phyloP scores from a whole-genome alignment of 2,329 filamentous ascomycete species.

The Exophiala sp. region DNA sequence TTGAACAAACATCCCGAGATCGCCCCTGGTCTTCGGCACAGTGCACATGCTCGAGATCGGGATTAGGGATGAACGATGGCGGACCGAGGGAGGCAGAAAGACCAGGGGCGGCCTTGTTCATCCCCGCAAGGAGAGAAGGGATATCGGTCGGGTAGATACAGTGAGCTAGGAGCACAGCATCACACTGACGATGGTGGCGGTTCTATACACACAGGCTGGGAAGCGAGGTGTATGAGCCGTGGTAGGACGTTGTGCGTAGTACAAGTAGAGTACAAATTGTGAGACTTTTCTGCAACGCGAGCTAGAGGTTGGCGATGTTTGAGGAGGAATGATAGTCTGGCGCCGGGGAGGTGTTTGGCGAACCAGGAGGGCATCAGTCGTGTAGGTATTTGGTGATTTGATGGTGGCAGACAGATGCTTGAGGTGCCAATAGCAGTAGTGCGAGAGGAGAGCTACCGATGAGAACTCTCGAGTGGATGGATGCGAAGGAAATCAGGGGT shows the following conservation, averaged over 20 bases:
- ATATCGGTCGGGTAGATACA: slow-evolving; percentile 3
- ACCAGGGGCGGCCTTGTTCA: not conserved
- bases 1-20: no score
- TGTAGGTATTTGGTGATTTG: not conserved
- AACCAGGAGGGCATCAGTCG: no score
- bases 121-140: slow-evolving; percentile 17
- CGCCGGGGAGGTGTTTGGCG: not conserved
- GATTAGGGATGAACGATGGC: slow-evolving; percentile 1
- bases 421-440: no score
- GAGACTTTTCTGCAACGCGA: not conserved
- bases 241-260: no score
- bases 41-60: slow-evolving; percentile 4
- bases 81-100: not conserved
- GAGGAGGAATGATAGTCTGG: not conserved
- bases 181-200: not conserved
- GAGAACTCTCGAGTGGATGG: not conserved
- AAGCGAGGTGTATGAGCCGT: not conserved
- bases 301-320: slow-evolving; percentile 5
- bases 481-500: slow-evolving; percentile 6
- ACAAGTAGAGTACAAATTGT: not conserved
- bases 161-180: not conserved
- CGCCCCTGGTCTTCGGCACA: slow-evolving; percentile 2
- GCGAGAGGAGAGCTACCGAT: no score
- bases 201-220: not conserved
- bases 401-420: no score